Evolutionary conservation across 2,329 filamentous ascomycete species (phyloP), one percentile per base, ranked within the genome.

Genomic region (Colletotrichum echinochloae): DNA sequence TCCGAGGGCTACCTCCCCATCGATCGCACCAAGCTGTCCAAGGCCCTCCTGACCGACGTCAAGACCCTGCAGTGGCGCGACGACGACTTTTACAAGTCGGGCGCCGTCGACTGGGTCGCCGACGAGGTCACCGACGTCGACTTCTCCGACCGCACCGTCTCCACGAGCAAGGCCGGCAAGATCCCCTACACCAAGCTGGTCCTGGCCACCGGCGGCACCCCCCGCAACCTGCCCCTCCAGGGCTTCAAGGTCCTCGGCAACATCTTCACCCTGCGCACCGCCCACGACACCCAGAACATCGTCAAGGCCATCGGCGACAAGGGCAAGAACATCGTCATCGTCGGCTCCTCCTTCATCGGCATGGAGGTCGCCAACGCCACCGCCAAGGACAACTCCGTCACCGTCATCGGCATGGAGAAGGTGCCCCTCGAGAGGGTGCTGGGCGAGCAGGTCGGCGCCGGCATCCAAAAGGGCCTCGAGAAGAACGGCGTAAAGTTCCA

Each of bases 301-400:
- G 86, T 94, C 33, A 86, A 85, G 1, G 94, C 94, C 8, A 92
- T 97, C 56, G 94, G 94, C 37, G 89, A 93, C 57, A 92, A 93
- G 78, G 90, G 90, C 70, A 98, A 97, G 87, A 98, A 97, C 81
- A 90, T 99, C 74, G 94, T 97, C 56, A 87, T 99, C 18, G 86
- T 99, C 64, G 96, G 96, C 49, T 95, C 92, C 70, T 97, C 94
- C 0, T 99, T 99, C 81, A 99, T 99, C 77, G 96, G 96, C 49
- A 97, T 99, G 93, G 96, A 99, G 81, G 89, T 97, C n/a, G 95
- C 93, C 72, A 96, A 95, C 73, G 91, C 97, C 0, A 91, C 92
- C 0, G 83, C 88, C 54, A 92, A 92, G 75, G 92, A 92, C 76
- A 97, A 99, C 79, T 83, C 91, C 11, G 94, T 99, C 20, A 92